Conservation (phyloP, 352 stramenopile species). For the Pythium aquatile region DNA sequence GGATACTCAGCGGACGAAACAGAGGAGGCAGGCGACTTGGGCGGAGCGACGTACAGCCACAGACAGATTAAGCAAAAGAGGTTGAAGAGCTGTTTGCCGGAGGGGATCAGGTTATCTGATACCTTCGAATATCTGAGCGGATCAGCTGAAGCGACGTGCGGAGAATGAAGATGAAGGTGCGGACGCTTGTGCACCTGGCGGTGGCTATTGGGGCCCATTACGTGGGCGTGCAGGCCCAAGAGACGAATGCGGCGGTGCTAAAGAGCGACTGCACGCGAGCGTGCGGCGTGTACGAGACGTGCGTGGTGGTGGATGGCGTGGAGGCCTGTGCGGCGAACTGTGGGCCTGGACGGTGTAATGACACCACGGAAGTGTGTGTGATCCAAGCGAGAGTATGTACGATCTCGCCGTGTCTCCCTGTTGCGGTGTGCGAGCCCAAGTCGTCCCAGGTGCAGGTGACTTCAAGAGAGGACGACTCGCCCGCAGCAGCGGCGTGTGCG, state of each 20-base stretch:
- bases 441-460: neutral
- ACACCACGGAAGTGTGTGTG: slow-evolving; percentile 36
- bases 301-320: slow-evolving; percentile 41
- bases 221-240: neutral
- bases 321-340: slow-evolving; percentile 49
- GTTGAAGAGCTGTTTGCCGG: neutral
- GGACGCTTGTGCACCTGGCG: neutral
- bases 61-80: slow-evolving; percentile 2
- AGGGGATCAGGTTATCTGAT: neutral
- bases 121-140: neutral
- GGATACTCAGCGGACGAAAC: neutral
- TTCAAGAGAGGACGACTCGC: neutral
- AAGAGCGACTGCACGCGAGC: slow-evolving; percentile 8
- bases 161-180: neutral
- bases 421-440: slow-evolving; percentile 42
- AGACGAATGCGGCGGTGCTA: neutral
- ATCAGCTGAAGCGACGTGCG: neutral
- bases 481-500: slow-evolving; percentile 24
- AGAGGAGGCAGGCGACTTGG: neutral
- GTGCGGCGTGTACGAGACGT: slow-evolving; percentile 42
- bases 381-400: slow-evolving; percentile 38
- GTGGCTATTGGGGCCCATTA: neutral
- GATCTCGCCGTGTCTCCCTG: slow-evolving; percentile 41
- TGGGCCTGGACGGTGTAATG: slow-evolving; percentile 39
- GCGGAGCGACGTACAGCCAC: neutral